Percentiles rank a stretch among this genome's conserved stretches.
phyloP scores from a whole-genome alignment of 805 yeast genomes.

The Kazachstania martiniae region DNA sequence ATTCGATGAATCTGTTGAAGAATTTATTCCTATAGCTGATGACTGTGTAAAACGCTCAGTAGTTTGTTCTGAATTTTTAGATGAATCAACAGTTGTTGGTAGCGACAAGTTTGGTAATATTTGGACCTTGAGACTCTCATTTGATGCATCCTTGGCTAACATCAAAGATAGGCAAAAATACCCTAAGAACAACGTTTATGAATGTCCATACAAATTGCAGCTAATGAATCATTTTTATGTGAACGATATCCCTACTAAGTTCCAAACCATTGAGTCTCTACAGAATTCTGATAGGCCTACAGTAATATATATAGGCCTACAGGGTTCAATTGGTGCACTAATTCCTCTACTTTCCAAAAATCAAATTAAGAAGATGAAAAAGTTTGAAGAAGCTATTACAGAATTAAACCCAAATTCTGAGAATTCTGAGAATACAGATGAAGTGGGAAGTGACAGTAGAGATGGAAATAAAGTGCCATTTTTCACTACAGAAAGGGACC shows the following conservation, averaged over 20 bases:
- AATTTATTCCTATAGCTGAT: constrained; percentile 54
- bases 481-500: constrained; percentile 54
- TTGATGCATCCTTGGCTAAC: too few species aligned
- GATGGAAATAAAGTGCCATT: constrained; percentile 3
- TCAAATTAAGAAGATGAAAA: constrained; percentile 50
- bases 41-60: constrained; percentile 61
- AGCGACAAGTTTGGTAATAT: constrained; percentile 86
- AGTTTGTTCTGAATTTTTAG: constrained; percentile 50
- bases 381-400: constrained; percentile 32
- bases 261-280: constrained; percentile 33
- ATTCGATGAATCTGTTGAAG: constrained; percentile 37
- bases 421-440: constrained; percentile 11
- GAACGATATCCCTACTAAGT: constrained; percentile 60
- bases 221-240: constrained; percentile 47
- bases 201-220: constrained; percentile 38
- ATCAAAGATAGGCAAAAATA: background rate
- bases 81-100: constrained; percentile 63
- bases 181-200: constrained; percentile 17
- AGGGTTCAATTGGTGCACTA: constrained; percentile 71
- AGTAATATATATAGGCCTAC: constrained; percentile 62
- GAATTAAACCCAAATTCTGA: constrained; percentile 3
- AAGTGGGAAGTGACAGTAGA: constrained; percentile 1
- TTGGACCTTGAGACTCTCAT: constrained; percentile 43
- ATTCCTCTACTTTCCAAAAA: constrained; percentile 52
- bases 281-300: constrained; percentile 44